Conservation (phyloP, 192 early-diverging fungal genomes). For the Lobulomyces angularis region DNA sequence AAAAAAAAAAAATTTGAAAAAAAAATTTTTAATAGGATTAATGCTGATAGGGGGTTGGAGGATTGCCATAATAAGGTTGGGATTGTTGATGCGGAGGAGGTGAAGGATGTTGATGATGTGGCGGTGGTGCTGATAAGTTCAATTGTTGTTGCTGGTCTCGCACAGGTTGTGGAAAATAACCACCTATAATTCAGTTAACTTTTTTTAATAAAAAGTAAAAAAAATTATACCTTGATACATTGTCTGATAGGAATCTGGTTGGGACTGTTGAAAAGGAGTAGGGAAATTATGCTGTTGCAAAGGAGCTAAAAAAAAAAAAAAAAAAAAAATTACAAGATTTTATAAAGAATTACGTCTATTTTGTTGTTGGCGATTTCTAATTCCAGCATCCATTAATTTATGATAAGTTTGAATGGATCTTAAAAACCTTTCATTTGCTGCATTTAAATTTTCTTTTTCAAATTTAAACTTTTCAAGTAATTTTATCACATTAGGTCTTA, state of each 20-base stretch:
- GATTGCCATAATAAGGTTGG: no score
- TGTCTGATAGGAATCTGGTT: no score
- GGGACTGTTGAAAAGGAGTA: conserved; percentile 1
- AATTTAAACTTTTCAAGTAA: conserved; percentile 50
- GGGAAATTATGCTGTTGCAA: conserved; percentile 9
- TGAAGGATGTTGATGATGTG: conserved; percentile 3
- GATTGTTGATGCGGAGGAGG: conserved; percentile 8
- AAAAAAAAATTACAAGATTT: background rate
- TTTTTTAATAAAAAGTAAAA: conserved; percentile 1
- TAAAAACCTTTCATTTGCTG: conserved; percentile 60
- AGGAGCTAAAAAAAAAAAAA: background rate
- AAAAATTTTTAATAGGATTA: no score
- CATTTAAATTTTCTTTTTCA: conserved; percentile 53
- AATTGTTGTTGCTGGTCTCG: conserved; percentile 11
- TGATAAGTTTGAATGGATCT: conserved; percentile 63
- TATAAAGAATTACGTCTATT: background rate
- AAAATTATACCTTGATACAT: no score
- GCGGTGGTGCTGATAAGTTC: conserved; percentile 1
- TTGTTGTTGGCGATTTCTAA: conserved; percentile 34
- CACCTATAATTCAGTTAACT: background rate
- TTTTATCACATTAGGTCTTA: conserved; percentile 75
- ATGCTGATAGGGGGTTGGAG: no score
- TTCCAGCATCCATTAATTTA: conserved; percentile 48
- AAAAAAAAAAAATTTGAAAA: no score
- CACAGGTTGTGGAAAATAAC: conserved; percentile 2